Base-by-base conservation (phyloP, 2,329 filamentous ascomycete genomes). In the Ambrosiella beaveri region DNA sequence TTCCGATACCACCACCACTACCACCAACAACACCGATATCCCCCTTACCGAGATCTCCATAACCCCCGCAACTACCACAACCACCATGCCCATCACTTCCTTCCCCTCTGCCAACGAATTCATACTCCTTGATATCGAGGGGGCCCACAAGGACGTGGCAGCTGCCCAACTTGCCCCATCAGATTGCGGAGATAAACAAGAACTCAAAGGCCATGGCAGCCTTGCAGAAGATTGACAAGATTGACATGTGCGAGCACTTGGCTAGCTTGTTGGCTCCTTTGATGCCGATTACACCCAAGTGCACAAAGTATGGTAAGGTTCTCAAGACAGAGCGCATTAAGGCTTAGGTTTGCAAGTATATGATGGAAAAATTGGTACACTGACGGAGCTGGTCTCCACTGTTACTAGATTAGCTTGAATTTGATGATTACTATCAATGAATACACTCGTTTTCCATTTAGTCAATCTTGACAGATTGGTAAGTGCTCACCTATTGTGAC, bases 81-180 rank as follows among this genome's bases (percentile, higher is more conserved):
- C 39, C 6, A 6, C 39, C 39, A 50, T 50, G 7, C 3, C 47
- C 47, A 27, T 52, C 19, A 52, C 35, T 27, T 50, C 44, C 17
- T 57, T 57, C 45, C 56, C 56, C 8, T 3, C 39, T 4, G 38
- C 52, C 37, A 15, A 57, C 27, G 56, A 50, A 9, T 57, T 57
- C 17, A 7, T 44, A 12, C 51, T 41, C 17, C 27, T 40, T 37
- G 56, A 57, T 7, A 17, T 51, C 37, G 37, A 57, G 15, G 56
- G 51, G 36, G 36, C 44, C 37, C 56, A 56, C 40, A 51, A 52
- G 37, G 37, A 52, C 7, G 13, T 52, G 5, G 1, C 37, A 12
- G 7, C 54, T 27, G 41, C 44, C 36, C 27, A 51, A 60, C 60
- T 61, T 58, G 54, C 61, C 54, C 19, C 19, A 36, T 12, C 19